A percentile compares a stretch with the other conserved stretches of the same genome.
Conservation (phyloP, 257 asterid genomes). For the Jacaranda copaia region DNA sequence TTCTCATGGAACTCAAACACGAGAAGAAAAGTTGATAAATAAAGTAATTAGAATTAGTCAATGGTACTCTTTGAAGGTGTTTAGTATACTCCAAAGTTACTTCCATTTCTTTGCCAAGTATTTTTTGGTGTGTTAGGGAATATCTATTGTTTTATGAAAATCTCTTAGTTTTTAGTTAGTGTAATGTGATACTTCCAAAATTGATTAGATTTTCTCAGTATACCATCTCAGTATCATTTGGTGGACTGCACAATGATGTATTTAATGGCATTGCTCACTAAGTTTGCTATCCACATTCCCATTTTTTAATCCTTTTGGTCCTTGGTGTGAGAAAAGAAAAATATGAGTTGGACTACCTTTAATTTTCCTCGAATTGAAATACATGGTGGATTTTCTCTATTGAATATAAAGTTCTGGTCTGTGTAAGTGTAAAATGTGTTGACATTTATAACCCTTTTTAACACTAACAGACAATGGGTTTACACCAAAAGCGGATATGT, state of each 20-base stretch:
- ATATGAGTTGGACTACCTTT: neutral
- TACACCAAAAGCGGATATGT: neutral
- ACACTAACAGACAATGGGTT: neutral
- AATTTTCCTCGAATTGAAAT: neutral
- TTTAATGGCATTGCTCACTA: neutral
- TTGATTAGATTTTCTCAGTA: neutral
- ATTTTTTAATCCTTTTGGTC: neutral
- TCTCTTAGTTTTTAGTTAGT: neutral
- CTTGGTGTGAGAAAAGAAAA: neutral
- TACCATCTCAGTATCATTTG: neutral
- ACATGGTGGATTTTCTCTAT: neutral
- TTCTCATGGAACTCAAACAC: too few species aligned
- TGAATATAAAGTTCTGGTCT: neutral
- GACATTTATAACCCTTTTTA: neutral
- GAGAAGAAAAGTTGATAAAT: neutral
- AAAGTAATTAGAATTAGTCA: slow-evolving; percentile 10
- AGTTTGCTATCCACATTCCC: neutral
- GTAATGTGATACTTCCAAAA: neutral
- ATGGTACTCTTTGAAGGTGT: neutral
- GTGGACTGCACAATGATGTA: neutral
- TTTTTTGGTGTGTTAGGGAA: neutral
- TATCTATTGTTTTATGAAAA: neutral
- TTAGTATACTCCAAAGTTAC: too few species aligned
- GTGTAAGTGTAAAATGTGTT: neutral
- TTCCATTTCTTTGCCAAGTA: neutral